A percentile compares a stretch with the other conserved stretches of the same genome.
Evolutionary conservation across 2,329 filamentous ascomycete genomes (phyloP).

Genomic region (Aspergillus versicolor): DNA sequence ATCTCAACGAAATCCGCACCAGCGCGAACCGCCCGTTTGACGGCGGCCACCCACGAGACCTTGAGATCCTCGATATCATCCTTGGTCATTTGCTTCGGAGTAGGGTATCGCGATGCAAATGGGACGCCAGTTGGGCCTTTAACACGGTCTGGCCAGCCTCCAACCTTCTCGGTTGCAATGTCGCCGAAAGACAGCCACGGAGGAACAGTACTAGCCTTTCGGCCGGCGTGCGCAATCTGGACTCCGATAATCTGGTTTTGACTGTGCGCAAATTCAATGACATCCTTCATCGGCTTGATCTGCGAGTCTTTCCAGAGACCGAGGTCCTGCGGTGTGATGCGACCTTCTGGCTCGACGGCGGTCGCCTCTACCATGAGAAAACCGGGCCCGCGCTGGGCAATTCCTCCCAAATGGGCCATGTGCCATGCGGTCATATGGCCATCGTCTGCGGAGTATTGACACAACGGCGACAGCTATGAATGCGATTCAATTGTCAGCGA

Average conservation of each 20-base stretch:
- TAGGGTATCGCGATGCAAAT: slow-evolving; percentile 61
- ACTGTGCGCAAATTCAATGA: slow-evolving; percentile 76
- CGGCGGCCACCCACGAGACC: slow-evolving; percentile 58
- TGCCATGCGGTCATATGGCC: slow-evolving; percentile 80
- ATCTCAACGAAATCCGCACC: slow-evolving; percentile 80
- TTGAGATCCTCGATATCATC: slow-evolving; percentile 68
- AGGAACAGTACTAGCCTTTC: slow-evolving; percentile 59
- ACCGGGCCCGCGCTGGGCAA: slow-evolving; percentile 71
- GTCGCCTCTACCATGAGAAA: slow-evolving; percentile 77
- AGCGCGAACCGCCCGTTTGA: slow-evolving; percentile 62
- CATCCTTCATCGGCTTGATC: slow-evolving; percentile 64
- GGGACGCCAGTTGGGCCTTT: slow-evolving; percentile 51
- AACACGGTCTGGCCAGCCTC: slow-evolving; percentile 47
- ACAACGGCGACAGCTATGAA: slow-evolving; percentile 51
- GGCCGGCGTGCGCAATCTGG: slow-evolving; percentile 77
- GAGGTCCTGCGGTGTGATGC: slow-evolving; percentile 66
- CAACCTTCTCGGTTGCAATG: slow-evolving; percentile 51
- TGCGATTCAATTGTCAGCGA: slow-evolving; percentile 20
- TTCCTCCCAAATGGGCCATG: slow-evolving; percentile 76
- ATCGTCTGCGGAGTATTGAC: slow-evolving; percentile 62
- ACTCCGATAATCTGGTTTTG: slow-evolving; percentile 76
- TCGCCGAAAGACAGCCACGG: slow-evolving; percentile 47
- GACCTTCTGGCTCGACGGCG: slow-evolving; percentile 69
- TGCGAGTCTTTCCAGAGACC: slow-evolving; percentile 82
- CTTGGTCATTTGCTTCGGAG: slow-evolving; percentile 66